These are phyloP conservation scores for Cynanchum wilfordii DNA, from an alignment of 257 asterid species.

Conservation along the genomic window DNA sequence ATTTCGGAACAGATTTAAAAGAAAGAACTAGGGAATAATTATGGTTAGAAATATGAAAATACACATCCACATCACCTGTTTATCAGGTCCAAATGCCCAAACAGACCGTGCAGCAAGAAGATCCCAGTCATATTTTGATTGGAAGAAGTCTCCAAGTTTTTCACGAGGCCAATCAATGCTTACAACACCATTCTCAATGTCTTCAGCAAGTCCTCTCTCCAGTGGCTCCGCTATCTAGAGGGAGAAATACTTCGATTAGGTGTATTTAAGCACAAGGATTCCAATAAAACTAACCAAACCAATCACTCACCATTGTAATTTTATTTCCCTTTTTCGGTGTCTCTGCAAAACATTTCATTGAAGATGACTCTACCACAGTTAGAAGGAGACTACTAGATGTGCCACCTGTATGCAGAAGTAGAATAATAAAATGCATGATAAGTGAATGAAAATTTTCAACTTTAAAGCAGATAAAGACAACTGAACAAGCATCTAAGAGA, in stretches of 20 bases:
- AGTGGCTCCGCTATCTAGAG: constrained; percentile 93
- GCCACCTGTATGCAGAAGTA: constrained; percentile 55
- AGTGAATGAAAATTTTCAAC: not conserved
- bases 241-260: constrained; percentile 15
- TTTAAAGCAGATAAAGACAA: not conserved
- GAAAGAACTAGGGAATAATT: not conserved
- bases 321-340: constrained; percentile 95
- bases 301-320: constrained; percentile 80
- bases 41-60: too few relatives aligned
- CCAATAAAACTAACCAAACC: not conserved
- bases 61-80: constrained; percentile 51
- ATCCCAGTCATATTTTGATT: constrained; percentile 95
- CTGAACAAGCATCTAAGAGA: not conserved
- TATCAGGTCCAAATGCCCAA: constrained; percentile 99
- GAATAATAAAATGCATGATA: constrained; percentile 10
- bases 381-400: constrained; percentile 95
- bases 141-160: constrained; percentile 89
- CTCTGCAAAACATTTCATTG: constrained; percentile 98
- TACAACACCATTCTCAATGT: constrained; percentile 85
- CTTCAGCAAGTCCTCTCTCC: constrained; percentile 97
- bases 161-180: constrained; percentile 90
- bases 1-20: not conserved
- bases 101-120: constrained; percentile 96
- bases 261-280: not conserved
- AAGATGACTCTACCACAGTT: constrained; percentile 95